Base-by-base conservation (phyloP, 352 stramenopile genomes). In the Phytophthora sp. region DNA sequence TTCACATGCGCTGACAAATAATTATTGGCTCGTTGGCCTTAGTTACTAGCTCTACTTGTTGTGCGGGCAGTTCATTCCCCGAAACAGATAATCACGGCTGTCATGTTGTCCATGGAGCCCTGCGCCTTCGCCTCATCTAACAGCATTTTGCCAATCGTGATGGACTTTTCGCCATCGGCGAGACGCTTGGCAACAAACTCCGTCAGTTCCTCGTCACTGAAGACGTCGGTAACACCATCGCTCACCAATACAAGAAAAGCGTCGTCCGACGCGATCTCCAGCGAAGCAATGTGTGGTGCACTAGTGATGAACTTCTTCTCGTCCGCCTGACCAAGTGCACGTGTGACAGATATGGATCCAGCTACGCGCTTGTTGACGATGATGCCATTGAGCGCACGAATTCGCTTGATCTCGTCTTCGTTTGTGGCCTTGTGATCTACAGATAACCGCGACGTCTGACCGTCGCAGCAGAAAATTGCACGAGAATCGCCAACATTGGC, bases 41-140 rank as follows among this genome's bases (percentile, higher is more conserved):
- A 67, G 65, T 72, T 70, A 72, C 50, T 69, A 63, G 54, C 38
- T 72, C 42, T 73, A 66, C 46, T 58, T 68, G 23, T 54, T 61
- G 38, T 26, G 37, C 17, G 51, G 32, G 20, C 35, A 48, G 24
- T 50, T 57, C 18, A 69, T 37, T 81, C 71, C 39, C 71, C 77
- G 31, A 92, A 88, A 79, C 80, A 74, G 32, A 94, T 80, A 56
- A 94, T 76, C 50, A 92, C 78, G 24, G 74, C 82, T 20, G 82
- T 92, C 83, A 94, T 91, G 66, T 94, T 94, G 76, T 94, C 85
- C 72, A 84, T 84, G 37, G 85, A 83, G 24, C 82, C 83, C 50
- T 81, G 74, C 26, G 57, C 54, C 59, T 92, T 92, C 20, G 83
- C 82, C 39, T 87, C 66, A n/a, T 89, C 78, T 11, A 94, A 67